Evolutionary conservation across 352 stramenopile genomes (phyloP), one percentile per base, ranked within the genome.

Genomic region (Saprolegnia diclina): DNA sequence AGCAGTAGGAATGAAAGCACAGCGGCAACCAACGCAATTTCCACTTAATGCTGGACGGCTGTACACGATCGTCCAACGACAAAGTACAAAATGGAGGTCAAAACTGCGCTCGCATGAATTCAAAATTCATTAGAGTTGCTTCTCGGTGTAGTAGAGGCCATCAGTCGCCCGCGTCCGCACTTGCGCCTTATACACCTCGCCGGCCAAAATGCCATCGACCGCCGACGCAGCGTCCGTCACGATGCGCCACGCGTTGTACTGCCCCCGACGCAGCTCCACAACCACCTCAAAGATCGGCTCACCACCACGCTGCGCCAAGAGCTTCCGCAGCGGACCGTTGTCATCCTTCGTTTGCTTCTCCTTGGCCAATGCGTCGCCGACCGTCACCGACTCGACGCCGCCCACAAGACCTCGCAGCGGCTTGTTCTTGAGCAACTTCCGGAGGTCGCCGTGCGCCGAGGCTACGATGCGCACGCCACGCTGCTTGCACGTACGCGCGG

Each of bases 391-490:
- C 56, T 92, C 79, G 4, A 89, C 75, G 7, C 88, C 88, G 16
- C 88, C 87, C 0, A 97, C 65, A 0, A 96, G 68, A 1, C 83
- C 85, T n/a, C 79, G 80, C 32, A 97, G 75, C 4, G 92, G 77
- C 21, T 77, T 69, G 72, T 97, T 96, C 71, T 89, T 83, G 9
- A 97, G 73, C n/a, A 97, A 62, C 54, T 78, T 78, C 7, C 78
- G 74, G n/a, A 97, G 79, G 67, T 94, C 79, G 44, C 89, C 90
- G 57, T 97, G 88, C 0, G 88, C 87, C 63, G 82, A 94, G 16
- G 89, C 89, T 46, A 97, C 88, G 44, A 96, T 65, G 14, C 89
- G 78, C 10, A 91, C 85, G 21, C 89, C 89, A n/a, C 89, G 79
- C 72, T 94, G 76, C 11, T 83, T 83, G 64, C 79, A 76, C 10